Evolutionary conservation across 2,329 filamentous ascomycete species (phyloP), one percentile per base, ranked within the genome.

Genomic region (Cladosporium sphaerospermum): DNA sequence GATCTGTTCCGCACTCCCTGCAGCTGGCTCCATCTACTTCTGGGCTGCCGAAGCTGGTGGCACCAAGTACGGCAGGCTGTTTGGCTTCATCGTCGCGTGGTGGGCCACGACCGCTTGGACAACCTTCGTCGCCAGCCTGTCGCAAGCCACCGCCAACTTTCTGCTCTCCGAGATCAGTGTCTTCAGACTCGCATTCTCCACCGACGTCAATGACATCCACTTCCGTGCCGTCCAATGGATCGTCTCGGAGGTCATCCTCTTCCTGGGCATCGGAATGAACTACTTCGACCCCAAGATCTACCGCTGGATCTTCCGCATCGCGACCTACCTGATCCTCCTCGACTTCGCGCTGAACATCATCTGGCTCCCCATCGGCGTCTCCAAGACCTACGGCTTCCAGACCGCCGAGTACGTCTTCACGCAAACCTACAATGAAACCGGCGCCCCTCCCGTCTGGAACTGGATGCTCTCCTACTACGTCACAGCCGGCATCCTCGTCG

Each of bases 71-170:
- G 79, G 79, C n/a, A 67, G 79, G 28, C 67, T 82, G 0, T 73
- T 82, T 51, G 79, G 79, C 14, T 82, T 81, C 62, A 67, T 81
- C n/a, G 80, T 82, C n/a, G 80, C 80, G 0, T 83, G 79, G 80
- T 83, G 80, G 80, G 79, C 76, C 59, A 81, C 78, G 0, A 82
- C 79, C 0, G 80, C 80, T 1, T 83, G 80, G 80, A 83, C 80
- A 2, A 82, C 69, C 5, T 71, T 71, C 52, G 61, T 67, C 33
- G 63, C 69, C 18, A 65, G 61, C 50, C 63, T 66, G 44, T 66
- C 61, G 39, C 69, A 71, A 52, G 67, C 67, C 16, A 62, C 69
- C 1, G 68, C 69, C 44, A 71, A 71, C 56, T 71, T 69, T 43
- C 60, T 71, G 19, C 62, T 71, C 8, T 70, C 68, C 11, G 80